Evolutionary conservation across 169 alveolate species (phyloP).

Genomic region (Theileria sp.): DNA sequence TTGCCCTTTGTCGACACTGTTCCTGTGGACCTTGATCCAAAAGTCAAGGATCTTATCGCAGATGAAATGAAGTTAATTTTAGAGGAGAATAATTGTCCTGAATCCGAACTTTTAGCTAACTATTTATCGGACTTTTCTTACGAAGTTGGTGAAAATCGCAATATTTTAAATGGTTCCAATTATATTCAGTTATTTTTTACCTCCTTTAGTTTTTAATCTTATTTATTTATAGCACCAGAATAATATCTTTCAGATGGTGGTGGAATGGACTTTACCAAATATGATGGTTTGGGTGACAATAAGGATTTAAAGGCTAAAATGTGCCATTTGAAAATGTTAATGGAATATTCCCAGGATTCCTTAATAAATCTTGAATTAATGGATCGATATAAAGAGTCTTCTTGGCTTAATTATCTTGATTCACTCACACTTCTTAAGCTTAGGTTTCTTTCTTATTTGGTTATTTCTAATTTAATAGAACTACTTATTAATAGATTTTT

Average conservation of each 20-base stretch:
- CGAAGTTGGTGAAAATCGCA: slow-evolving; percentile 3
- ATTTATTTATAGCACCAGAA: too few species aligned
- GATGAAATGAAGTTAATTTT: slow-evolving; percentile 43
- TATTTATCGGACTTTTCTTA: slow-evolving; percentile 24
- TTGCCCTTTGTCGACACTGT: slow-evolving; percentile 50
- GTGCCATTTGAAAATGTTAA: slow-evolving; percentile 31
- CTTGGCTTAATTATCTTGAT: slow-evolving; percentile 59
- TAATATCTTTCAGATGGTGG: slow-evolving; percentile 18
- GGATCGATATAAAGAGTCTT: slow-evolving; percentile 63
- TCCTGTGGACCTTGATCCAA: slow-evolving; percentile 45
- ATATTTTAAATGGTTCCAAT: not conserved
- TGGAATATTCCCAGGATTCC: slow-evolving; percentile 57
- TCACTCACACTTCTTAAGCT: slow-evolving; percentile 19
- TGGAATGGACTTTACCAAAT: slow-evolving; percentile 24
- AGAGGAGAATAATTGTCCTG: slow-evolving; percentile 44
- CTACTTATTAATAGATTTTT: not conserved
- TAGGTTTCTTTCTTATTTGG: slow-evolving; percentile 26
- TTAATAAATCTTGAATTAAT: slow-evolving; percentile 51
- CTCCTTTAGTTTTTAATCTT: not conserved
- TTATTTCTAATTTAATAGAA: not conserved
- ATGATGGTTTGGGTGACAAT: slow-evolving; percentile 6
- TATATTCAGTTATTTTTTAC: not conserved
- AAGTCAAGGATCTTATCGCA: slow-evolving; percentile 34
- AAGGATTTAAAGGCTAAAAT: slow-evolving; percentile 7
- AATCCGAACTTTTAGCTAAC: slow-evolving; percentile 22